phyloP scores from a whole-genome alignment of 2,329 filamentous ascomycete genomes.

The Colletotrichum sp. region DNA sequence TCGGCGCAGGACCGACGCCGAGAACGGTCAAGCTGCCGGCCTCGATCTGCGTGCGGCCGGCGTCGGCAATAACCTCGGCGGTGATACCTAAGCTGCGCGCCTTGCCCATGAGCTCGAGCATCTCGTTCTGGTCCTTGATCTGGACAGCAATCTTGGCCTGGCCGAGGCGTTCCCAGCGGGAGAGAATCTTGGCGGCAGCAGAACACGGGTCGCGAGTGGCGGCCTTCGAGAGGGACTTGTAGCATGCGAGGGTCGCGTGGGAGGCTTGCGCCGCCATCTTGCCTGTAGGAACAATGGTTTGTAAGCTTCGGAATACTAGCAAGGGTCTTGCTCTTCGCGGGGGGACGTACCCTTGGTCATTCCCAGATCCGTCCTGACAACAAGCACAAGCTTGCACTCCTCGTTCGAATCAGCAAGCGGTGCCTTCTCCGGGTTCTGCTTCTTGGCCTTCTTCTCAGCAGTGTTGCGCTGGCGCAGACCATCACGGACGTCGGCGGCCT shows the following conservation, averaged over 20 bases:
- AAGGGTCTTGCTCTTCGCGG: not conserved
- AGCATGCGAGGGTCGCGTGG: slow-evolving; percentile 97
- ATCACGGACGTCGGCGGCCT: slow-evolving; percentile 63
- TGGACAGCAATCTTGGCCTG: slow-evolving; percentile 96
- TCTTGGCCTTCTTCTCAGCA: slow-evolving; percentile 39
- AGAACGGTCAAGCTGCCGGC: slow-evolving; percentile 91
- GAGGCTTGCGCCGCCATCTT: slow-evolving; percentile 97
- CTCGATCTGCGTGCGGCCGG: slow-evolving; percentile 96
- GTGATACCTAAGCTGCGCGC: slow-evolving; percentile 85
- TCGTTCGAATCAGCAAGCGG: slow-evolving; percentile 55
- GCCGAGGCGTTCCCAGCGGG: slow-evolving; percentile 83
- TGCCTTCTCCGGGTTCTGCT: slow-evolving; percentile 22
- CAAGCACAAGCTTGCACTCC: slow-evolving; percentile 93
- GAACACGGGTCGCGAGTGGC: slow-evolving; percentile 56
- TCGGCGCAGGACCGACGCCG: slow-evolving; percentile 82
- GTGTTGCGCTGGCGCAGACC: slow-evolving; percentile 47
- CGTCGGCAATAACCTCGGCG: slow-evolving; percentile 90
- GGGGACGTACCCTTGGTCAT: slow-evolving; percentile 86
- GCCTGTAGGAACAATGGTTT: slow-evolving; percentile 54
- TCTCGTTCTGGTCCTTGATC: slow-evolving; percentile 83
- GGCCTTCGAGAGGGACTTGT: slow-evolving; percentile 75
- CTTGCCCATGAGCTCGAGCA: slow-evolving; percentile 74
- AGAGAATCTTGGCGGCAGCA: slow-evolving; percentile 67
- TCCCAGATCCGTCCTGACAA: slow-evolving; percentile 90
- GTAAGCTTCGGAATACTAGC: not conserved